phyloP scores from a whole-genome alignment of 768 basidiomycete species.

The Podaxis mareebaensis region DNA sequence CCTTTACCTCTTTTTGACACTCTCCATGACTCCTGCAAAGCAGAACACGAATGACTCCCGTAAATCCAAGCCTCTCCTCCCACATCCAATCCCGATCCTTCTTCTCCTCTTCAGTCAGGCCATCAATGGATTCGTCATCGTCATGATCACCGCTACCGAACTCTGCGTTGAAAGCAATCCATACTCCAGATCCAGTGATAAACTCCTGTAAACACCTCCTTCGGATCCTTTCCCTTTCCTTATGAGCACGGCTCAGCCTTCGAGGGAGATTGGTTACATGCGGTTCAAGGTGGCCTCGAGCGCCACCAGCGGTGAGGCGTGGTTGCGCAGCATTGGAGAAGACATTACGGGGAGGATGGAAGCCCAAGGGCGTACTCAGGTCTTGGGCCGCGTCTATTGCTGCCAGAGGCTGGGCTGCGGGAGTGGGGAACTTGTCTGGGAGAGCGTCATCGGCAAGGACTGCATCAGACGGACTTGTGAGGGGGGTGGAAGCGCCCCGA shows the following conservation, averaged over 20 bases:
- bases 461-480: constrained; percentile 2
- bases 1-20: too few species aligned
- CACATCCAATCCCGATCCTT: constrained; percentile 12
- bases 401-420: neutral
- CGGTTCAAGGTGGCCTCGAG: constrained; percentile 7
- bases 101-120: neutral
- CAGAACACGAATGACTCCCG: constrained; percentile 7
- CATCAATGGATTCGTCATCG: neutral
- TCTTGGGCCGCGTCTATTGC: neutral
- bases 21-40: neutral
- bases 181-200: constrained; percentile 1
- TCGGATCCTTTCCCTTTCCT: neutral
- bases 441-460: neutral
- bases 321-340: neutral
- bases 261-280: constrained; percentile 2
- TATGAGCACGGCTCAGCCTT: neutral
- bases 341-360: neutral
- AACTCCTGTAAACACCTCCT: constrained; percentile 8
- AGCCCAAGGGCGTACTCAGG: neutral
- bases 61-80: neutral
- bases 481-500: neutral
- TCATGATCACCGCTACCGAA: neutral
- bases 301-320: neutral
- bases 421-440: neutral
- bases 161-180: neutral